These are phyloP conservation scores for Bipolaris victoriae DNA, from an alignment of 2,329 filamentous ascomycete genomes.

Conservation along the genomic window DNA sequence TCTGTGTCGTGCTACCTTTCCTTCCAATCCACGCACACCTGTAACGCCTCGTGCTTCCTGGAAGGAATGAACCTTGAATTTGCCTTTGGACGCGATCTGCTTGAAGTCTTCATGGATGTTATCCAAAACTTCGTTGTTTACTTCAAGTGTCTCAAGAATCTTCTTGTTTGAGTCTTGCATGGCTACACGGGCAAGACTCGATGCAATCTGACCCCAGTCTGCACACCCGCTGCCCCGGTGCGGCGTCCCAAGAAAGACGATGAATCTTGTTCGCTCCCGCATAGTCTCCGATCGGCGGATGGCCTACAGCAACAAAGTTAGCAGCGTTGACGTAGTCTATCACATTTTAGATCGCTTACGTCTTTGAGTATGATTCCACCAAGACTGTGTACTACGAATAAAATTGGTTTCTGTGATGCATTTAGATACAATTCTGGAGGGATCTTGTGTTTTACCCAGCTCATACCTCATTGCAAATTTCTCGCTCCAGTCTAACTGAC, in stretches of 20 bases:
- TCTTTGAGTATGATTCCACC: background rate
- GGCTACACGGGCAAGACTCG: slow-evolving; percentile 39
- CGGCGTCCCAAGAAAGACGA: slow-evolving; percentile 53
- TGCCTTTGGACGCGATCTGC: slow-evolving; percentile 23
- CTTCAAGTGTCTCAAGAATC: slow-evolving; percentile 32
- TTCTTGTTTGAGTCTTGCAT: slow-evolving; percentile 5
- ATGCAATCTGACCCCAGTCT: slow-evolving; percentile 44
- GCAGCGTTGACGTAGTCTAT: background rate
- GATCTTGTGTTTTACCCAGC: too few species aligned
- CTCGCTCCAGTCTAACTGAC: slow-evolving; percentile 36
- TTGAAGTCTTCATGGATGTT: slow-evolving; percentile 49
- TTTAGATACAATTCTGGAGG: background rate
- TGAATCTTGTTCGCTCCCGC: slow-evolving; percentile 36
- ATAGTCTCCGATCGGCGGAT: slow-evolving; percentile 38
- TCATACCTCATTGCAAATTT: slow-evolving; percentile 40
- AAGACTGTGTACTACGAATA: background rate
- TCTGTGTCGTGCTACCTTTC: background rate
- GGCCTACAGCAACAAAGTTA: slow-evolving; percentile 28
- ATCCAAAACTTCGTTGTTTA: slow-evolving; percentile 48
- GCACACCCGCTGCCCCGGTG: slow-evolving; percentile 46
- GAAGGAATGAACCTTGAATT: slow-evolving; percentile 51
- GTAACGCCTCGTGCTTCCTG: slow-evolving; percentile 24
- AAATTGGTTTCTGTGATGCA: background rate
- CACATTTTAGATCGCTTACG: background rate
- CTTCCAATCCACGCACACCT: background rate